These are phyloP conservation scores for Termitomyces sp. DNA, from an alignment of 768 basidiomycete genomes.

Conservation along the genomic window DNA sequence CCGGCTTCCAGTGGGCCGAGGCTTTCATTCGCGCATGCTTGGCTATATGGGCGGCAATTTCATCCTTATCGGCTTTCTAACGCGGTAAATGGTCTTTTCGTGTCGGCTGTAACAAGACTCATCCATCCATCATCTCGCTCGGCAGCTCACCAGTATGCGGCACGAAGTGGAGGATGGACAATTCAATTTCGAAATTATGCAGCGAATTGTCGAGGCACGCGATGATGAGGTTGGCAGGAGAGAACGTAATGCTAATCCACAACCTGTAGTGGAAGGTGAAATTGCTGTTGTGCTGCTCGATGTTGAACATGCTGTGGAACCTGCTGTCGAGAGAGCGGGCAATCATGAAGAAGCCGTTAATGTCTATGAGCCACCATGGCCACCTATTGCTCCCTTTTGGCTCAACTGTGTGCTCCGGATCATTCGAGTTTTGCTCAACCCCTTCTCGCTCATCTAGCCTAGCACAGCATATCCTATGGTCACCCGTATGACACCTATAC, in stretches of 20 bases:
- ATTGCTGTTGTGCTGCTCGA: not conserved
- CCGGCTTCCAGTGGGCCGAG: not conserved
- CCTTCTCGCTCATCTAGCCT: not conserved
- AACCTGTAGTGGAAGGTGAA: too few species aligned
- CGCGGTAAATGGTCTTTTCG: not conserved
- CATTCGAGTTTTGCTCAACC: not conserved
- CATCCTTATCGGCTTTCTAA: not conserved
- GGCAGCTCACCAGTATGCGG: too few species aligned
- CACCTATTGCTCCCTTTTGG: not conserved
- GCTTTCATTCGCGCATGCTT: not conserved
- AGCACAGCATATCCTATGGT: not conserved
- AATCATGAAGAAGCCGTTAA: not conserved
- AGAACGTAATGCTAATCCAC: too few species aligned
- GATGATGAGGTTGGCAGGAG: too few species aligned
- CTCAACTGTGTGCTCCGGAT: not conserved
- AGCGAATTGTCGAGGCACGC: too few species aligned
- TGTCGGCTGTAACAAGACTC: too few species aligned
- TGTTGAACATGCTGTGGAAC: too few species aligned
- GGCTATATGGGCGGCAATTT: not conserved
- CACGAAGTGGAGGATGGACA: too few species aligned
- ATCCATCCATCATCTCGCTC: too few species aligned
- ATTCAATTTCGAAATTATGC: too few species aligned
- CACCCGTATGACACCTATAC: too few species aligned
- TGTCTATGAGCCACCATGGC: not conserved
- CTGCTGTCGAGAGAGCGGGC: not conserved